Evolutionary conservation across 306 rosid species (phyloP).

Genomic region (Glycine tomentella): DNA sequence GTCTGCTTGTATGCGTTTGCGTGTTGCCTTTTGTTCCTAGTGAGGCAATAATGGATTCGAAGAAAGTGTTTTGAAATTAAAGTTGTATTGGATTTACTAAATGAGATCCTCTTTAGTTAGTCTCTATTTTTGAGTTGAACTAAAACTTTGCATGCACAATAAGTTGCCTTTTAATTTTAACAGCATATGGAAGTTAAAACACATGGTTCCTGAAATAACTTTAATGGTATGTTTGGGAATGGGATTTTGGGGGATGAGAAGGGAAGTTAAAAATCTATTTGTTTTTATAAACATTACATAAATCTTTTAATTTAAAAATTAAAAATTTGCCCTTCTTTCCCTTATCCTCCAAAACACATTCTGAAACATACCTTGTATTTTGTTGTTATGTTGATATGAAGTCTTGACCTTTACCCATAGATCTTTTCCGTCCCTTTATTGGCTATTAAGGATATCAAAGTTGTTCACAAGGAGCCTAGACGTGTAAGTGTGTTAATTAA

Average conservation of each 20-base stretch:
- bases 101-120: constrained; percentile 9
- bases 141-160: not conserved
- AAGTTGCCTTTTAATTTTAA: constrained; percentile 25
- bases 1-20: constrained; percentile 26
- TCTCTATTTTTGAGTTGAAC: not conserved
- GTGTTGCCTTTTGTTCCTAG: constrained; percentile 22
- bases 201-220: constrained; percentile 35
- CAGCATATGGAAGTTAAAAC: constrained; percentile 35
- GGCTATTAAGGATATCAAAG: constrained; percentile 76
- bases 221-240: not conserved
- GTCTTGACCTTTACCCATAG: constrained; percentile 65
- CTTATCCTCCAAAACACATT: not conserved
- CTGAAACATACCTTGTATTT: not conserved
- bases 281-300: not conserved
- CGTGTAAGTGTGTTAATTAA: constrained; percentile 62
- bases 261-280: not conserved
- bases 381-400: constrained; percentile 42
- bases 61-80: constrained; percentile 14
- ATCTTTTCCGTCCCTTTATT: constrained; percentile 83
- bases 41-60: constrained; percentile 6
- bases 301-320: not conserved
- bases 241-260: not conserved
- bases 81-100: constrained; percentile 10
- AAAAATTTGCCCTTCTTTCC: not conserved
- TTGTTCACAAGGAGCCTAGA: constrained; percentile 90